A percentile compares a stretch with the other conserved stretches of the same genome.
phyloP scores from a whole-genome alignment of 768 basidiomycete species.

The Mycena crocata region DNA sequence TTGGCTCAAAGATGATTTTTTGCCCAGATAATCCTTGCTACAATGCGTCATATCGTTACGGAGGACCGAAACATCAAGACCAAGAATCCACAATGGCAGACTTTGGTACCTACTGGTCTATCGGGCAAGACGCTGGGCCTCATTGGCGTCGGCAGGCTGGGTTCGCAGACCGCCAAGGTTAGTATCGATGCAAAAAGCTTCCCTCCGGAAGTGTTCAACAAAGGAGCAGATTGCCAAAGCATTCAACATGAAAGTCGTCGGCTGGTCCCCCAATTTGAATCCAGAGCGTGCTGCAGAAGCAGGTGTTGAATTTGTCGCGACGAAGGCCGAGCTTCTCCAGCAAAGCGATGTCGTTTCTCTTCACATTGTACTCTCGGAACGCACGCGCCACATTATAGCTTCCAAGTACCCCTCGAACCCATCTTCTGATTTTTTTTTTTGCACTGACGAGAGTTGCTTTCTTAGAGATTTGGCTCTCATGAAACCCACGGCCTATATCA shows the following conservation, averaged over 20 bases:
- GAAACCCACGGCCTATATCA: constrained; percentile 68
- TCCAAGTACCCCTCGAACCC: no score
- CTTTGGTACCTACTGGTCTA: constrained; percentile 60
- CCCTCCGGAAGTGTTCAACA: neutral
- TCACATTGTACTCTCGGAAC: constrained; percentile 67
- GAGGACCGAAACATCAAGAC: constrained; percentile 63
- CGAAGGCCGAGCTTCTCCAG: constrained; percentile 65
- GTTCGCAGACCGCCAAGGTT: constrained; percentile 62
- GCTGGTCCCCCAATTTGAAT: constrained; percentile 76
- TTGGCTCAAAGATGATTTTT: neutral
- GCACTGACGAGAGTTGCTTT: no score
- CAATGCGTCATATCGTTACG: constrained; percentile 58
- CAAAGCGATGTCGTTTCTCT: constrained; percentile 70
- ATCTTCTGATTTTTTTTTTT: no score
- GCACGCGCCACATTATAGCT: constrained; percentile 61
- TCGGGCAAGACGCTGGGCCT: constrained; percentile 68
- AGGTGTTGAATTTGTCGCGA: constrained; percentile 59
- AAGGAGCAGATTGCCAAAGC: constrained; percentile 62
- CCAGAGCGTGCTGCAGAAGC: constrained; percentile 63
- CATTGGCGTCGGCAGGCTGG: constrained; percentile 71
- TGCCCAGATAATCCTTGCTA: constrained; percentile 54
- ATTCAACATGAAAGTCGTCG: constrained; percentile 70
- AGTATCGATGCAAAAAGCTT: constrained; percentile 18
- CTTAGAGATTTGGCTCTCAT: constrained; percentile 67
- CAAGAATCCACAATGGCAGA: constrained; percentile 66